Percentiles rank a stretch among this genome's conserved stretches.
Evolutionary conservation across 345 rosid genomes (phyloP).

Genomic region (Trapa bicornis): DNA sequence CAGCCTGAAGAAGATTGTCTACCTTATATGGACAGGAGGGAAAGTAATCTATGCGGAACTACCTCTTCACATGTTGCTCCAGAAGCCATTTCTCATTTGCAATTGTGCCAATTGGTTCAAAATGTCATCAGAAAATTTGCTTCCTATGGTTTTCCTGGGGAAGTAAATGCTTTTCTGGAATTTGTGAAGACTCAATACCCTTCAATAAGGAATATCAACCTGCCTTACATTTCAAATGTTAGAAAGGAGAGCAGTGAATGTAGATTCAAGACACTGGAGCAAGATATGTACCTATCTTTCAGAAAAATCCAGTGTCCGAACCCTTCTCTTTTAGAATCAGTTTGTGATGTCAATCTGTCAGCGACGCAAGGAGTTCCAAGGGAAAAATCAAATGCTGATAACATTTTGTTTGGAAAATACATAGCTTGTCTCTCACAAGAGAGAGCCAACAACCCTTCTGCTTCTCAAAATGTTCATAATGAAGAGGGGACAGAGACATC

Average conservation of each 20-base stretch:
- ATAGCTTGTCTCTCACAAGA: conserved; percentile 39
- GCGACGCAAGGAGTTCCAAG: conserved; percentile 21
- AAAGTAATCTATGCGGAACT: conserved; percentile 22
- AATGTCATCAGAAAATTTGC: conserved; percentile 32
- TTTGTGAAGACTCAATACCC: conserved; percentile 40
- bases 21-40: conserved; percentile 17
- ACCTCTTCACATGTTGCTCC: conserved; percentile 21
- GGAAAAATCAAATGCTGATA: conserved; percentile 26
- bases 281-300: conserved; percentile 37
- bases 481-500: conserved; percentile 20
- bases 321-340: conserved; percentile 13
- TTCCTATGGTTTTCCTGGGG: conserved; percentile 25
- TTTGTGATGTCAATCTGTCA: conserved; percentile 16
- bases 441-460: conserved; percentile 23
- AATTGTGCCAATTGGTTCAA: conserved; percentile 31
- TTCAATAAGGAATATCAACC: conserved; percentile 27
- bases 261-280: conserved; percentile 47
- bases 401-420: conserved; percentile 35
- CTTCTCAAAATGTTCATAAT: conserved; percentile 26
- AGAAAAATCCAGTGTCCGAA: conserved; percentile 26
- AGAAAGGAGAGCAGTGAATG: conserved; percentile 25
- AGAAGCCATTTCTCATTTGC: conserved; percentile 26
- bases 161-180: conserved; percentile 41
- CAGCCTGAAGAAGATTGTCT: conserved; percentile 24
- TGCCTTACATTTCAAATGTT: conserved; percentile 26